A percentile compares a stretch with the other conserved stretches of the same genome.
Evolutionary conservation across 768 basidiomycete genomes (phyloP).

Genomic region (Suillus weaverae): DNA sequence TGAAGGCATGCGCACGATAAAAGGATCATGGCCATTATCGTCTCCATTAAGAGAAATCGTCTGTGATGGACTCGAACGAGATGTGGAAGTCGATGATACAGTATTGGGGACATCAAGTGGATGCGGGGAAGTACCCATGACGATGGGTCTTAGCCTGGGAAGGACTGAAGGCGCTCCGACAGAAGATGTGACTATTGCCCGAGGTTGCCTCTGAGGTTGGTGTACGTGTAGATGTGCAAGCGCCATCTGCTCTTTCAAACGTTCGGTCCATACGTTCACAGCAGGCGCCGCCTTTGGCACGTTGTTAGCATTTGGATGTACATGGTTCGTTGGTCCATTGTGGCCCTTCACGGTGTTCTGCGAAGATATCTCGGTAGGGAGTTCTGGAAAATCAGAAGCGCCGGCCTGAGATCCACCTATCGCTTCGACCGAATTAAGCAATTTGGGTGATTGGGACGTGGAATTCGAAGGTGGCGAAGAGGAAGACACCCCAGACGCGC

Average conservation of each 20-base stretch:
- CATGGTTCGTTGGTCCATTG: conserved; percentile 2
- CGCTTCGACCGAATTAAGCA: background rate
- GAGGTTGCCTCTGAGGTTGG: conserved; percentile 23
- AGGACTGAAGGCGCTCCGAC: conserved; percentile 14
- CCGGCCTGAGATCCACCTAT: background rate
- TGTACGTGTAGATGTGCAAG: conserved; percentile 15
- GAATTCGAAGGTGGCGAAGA: conserved; percentile 11
- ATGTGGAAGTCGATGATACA: conserved; percentile 8
- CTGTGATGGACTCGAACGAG: conserved; percentile 4
- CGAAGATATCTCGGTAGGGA: conserved; percentile 1
- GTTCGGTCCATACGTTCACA: conserved; percentile 44
- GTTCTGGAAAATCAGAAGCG: conserved; percentile 5
- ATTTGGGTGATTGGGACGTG: background rate
- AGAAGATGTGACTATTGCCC: conserved; percentile 12
- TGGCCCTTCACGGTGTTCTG: background rate
- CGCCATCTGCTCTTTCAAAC: conserved; percentile 42
- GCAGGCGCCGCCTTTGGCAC: conserved; percentile 20
- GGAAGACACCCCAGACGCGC: conserved; percentile 7
- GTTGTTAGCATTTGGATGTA: conserved; percentile 11
- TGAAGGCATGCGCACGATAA: conserved; percentile 42
- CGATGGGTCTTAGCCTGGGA: conserved; percentile 16
- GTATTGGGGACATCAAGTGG: background rate
- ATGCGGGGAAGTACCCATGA: conserved; percentile 10
- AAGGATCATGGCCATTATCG: conserved; percentile 39
- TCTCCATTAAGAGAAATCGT: conserved; percentile 17